A percentile compares a stretch with the other conserved stretches of the same genome.
Evolutionary conservation across 345 rosid species (phyloP).

Genomic region (Populus alba): DNA sequence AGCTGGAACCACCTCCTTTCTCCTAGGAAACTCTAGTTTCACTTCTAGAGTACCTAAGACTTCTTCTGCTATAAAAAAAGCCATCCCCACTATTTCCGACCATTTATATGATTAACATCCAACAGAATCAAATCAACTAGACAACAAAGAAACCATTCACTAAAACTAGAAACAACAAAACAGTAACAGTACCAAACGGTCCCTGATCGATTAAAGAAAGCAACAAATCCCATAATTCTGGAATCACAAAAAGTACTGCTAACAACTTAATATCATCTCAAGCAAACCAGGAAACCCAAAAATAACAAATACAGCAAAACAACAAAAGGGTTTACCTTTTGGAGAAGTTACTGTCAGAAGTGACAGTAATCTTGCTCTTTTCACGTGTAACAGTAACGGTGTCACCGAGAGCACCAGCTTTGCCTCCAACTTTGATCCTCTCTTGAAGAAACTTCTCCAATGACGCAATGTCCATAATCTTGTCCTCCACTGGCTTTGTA

Average conservation of each 20-base stretch:
- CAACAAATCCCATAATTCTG: no score
- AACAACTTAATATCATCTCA: not conserved
- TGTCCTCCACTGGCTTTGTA: conserved; percentile 71
- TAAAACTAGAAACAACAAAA: no score
- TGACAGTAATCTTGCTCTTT: conserved; percentile 52
- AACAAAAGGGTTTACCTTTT: conserved; percentile 38
- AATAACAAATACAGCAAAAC: not conserved
- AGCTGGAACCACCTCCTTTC: not conserved
- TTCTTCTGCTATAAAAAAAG: not conserved
- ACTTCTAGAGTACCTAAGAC: not conserved
- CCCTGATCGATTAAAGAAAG: no score
- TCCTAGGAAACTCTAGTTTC: not conserved
- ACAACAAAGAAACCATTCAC: not conserved
- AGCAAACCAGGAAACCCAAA: not conserved
- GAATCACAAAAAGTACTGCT: not conserved
- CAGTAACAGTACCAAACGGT: no score
- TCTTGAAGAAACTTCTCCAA: conserved; percentile 76
- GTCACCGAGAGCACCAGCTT: conserved; percentile 70
- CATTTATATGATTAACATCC: not conserved
- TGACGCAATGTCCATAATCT: conserved; percentile 70
- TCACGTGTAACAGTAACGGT: conserved; percentile 44
- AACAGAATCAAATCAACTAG: not conserved
- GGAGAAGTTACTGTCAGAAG: conserved; percentile 56
- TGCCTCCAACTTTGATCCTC: conserved; percentile 74
- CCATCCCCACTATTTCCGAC: not conserved